phyloP scores from a whole-genome alignment of 805 yeast species.

The Kluyveromyces nonfermentans region DNA sequence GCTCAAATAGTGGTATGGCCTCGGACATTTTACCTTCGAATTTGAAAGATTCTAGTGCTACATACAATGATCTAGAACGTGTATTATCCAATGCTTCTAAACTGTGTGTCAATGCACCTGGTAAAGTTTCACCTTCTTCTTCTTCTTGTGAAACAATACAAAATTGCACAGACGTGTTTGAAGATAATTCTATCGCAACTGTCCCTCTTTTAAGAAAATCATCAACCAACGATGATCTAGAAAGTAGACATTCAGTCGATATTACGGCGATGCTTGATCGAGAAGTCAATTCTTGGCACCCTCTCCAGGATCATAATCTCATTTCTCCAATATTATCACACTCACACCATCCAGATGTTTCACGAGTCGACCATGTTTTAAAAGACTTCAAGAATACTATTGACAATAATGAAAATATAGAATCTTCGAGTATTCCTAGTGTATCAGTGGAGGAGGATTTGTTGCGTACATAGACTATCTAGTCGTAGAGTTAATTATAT shows the following conservation, averaged over 20 bases:
- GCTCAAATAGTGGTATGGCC: slow-evolving; percentile 9
- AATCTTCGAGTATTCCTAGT: background rate
- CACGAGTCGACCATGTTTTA: slow-evolving; percentile 15
- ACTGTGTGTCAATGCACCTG: background rate
- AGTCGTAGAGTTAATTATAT: slow-evolving; percentile 21
- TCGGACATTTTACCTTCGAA: slow-evolving; percentile 25
- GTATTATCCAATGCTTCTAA: slow-evolving; percentile 10
- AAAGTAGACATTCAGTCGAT: slow-evolving; percentile 28
- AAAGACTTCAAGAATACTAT: slow-evolving; percentile 15
- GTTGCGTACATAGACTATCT: slow-evolving; percentile 6
- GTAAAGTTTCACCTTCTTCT: background rate
- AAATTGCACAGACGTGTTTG: background rate
- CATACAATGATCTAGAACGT: slow-evolving; percentile 21
- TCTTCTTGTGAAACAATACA: slow-evolving; percentile 1
- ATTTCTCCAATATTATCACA: slow-evolving; percentile 11
- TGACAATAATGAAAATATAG: background rate
- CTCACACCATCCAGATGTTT: slow-evolving; percentile 13
- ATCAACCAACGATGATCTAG: background rate
- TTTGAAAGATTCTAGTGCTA: slow-evolving; percentile 16
- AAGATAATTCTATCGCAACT: background rate
- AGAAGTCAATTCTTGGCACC: slow-evolving; percentile 22
- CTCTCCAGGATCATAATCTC: slow-evolving; percentile 13
- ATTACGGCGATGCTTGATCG: slow-evolving; percentile 30
- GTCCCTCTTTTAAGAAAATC: background rate
- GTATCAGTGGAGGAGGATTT: slow-evolving; percentile 1